phyloP scores from a whole-genome alignment of 345 rosid genomes.

The Eucalyptus pauciflora region DNA sequence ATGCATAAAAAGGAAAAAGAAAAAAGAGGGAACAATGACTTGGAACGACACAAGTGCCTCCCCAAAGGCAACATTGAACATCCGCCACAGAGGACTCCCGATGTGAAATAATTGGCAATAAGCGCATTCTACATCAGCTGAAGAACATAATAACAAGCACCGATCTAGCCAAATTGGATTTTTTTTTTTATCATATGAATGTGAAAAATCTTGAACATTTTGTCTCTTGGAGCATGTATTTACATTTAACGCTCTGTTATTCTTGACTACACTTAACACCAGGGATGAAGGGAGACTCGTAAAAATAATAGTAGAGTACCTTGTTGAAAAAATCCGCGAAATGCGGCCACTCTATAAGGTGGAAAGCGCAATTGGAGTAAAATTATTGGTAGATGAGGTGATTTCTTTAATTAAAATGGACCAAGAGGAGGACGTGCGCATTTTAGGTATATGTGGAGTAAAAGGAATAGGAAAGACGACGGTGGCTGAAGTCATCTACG shows the following conservation, averaged over 20 bases:
- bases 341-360: fast-evolving
- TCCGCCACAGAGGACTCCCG: too few relatives aligned
- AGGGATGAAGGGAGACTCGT: background rate
- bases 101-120: too few relatives aligned
- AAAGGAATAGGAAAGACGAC: background rate
- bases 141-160: too few relatives aligned
- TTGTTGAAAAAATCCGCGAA: background rate
- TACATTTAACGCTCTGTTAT: background rate
- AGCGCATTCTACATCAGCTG: too few relatives aligned
- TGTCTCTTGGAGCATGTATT: background rate
- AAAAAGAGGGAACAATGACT: too few relatives aligned
- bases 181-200: too few relatives aligned
- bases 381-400: background rate
- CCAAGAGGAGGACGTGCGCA: background rate
- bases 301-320: background rate
- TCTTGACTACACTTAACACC: background rate
- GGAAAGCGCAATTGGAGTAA: background rate
- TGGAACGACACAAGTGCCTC: background rate
- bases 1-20: too few relatives aligned
- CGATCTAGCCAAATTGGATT: too few relatives aligned
- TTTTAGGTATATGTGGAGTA: background rate
- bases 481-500: background rate
- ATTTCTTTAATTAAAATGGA: background rate
- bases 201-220: too few relatives aligned
- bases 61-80: background rate